phyloP scores from a whole-genome alignment of 2,329 filamentous ascomycete genomes.

The Tricladium varicosporioides region DNA sequence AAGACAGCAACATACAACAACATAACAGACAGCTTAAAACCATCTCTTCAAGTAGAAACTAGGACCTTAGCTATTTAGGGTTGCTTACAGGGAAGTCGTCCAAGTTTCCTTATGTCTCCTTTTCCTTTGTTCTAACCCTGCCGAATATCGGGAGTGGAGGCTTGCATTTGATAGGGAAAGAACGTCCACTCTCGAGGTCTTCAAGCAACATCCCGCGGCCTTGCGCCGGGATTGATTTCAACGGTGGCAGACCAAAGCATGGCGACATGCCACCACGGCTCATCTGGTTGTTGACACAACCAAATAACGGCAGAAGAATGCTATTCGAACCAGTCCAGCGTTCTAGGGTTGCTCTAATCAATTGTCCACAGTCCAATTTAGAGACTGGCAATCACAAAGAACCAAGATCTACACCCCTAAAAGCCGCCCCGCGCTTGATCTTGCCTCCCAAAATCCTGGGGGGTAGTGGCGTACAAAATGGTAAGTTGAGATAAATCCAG shows the following conservation, averaged over 20 bases:
- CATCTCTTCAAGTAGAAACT: too few species aligned
- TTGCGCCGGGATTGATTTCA: slow-evolving; percentile 22
- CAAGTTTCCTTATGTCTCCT: too few species aligned
- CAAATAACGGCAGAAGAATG: slow-evolving; percentile 10
- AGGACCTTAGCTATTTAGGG: too few species aligned
- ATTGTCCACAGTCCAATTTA: background rate
- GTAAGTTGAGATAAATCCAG: background rate
- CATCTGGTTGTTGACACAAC: slow-evolving; percentile 24
- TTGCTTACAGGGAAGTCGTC: too few species aligned
- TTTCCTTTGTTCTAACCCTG: too few species aligned
- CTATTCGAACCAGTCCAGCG: slow-evolving; percentile 19
- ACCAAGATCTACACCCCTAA: slow-evolving; percentile 22
- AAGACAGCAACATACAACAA: background rate
- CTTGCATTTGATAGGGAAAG: background rate
- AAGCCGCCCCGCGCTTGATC: slow-evolving; percentile 8
- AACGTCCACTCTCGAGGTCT: background rate
- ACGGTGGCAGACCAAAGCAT: slow-evolving; percentile 18
- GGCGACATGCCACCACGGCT: slow-evolving; percentile 15
- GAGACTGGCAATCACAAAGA: background rate
- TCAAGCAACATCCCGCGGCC: slow-evolving; percentile 18
- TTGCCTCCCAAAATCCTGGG: slow-evolving; percentile 2
- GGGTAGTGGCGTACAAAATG: background rate
- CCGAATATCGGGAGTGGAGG: background rate
- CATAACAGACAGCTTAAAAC: background rate
- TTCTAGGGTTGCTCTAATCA: slow-evolving; percentile 21